Conservation (phyloP, 1,284 basidiomycete genomes). For the Pisolithus thermaeus region DNA sequence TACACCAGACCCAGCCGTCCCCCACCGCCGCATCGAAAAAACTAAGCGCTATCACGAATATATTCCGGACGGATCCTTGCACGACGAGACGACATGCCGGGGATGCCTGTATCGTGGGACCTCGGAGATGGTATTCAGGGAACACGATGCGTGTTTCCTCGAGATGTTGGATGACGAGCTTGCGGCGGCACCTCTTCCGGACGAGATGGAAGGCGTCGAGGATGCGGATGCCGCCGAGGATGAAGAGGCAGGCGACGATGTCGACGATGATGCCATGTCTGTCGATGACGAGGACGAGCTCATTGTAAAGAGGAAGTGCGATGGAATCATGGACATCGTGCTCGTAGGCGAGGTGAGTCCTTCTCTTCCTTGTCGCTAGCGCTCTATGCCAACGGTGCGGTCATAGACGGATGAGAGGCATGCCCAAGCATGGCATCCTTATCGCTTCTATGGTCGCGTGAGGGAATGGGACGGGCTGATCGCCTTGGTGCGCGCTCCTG, state of each 20-base stretch:
- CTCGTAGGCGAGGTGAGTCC: conserved; percentile 47
- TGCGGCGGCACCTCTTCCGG: conserved; percentile 1
- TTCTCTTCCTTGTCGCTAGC: neutral
- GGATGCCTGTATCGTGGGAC: conserved; percentile 29
- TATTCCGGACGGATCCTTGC: conserved; percentile 32
- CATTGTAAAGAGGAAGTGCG: conserved; percentile 32
- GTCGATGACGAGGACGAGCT: conserved; percentile 17
- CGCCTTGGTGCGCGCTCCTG: conserved; percentile 50
- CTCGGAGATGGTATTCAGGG: conserved; percentile 25
- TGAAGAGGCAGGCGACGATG: conserved; percentile 12
- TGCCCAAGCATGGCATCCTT: conserved; percentile 54
- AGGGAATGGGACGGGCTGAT: conserved; percentile 65
- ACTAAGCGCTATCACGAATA: conserved; percentile 32
- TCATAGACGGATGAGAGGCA: conserved; percentile 46
- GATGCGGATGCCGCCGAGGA: conserved; percentile 22
- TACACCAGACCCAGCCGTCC: conserved; percentile 12
- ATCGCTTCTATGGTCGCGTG: conserved; percentile 57
- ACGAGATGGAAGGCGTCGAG: conserved; percentile 12
- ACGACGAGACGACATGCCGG: conserved; percentile 38
- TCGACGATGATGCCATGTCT: conserved; percentile 23
- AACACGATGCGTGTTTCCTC: conserved; percentile 20
- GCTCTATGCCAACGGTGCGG: conserved; percentile 4
- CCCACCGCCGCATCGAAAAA: neutral
- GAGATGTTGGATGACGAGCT: conserved; percentile 2
- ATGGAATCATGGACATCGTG: conserved; percentile 51